Percentiles rank a stretch among this genome's conserved stretches.
Evolutionary conservation across 768 basidiomycete genomes (phyloP).

Genomic region (Dentipellis fragilis): DNA sequence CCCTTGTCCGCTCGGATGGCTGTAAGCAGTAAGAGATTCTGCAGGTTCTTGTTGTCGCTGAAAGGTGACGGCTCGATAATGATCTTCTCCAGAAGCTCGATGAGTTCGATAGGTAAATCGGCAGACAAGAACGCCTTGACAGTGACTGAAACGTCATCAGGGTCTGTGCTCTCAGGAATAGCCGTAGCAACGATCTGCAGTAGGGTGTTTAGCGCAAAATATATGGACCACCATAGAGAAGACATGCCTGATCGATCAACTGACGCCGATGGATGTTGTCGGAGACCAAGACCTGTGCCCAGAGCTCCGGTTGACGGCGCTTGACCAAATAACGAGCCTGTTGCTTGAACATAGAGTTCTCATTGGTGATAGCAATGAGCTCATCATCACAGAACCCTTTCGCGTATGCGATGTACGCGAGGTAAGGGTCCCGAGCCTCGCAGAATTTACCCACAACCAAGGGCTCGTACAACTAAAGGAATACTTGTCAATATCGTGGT

Average conservation of each 20-base stretch:
- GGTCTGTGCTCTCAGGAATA: slow-evolving; percentile 92
- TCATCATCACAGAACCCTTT: slow-evolving; percentile 99
- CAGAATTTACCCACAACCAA: slow-evolving; percentile 98
- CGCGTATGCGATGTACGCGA: slow-evolving; percentile 98
- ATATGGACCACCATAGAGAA: background rate
- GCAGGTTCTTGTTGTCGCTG: slow-evolving; percentile 93
- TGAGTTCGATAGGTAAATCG: slow-evolving; percentile 92
- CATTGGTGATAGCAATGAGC: slow-evolving; percentile 92
- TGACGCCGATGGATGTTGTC: slow-evolving; percentile 90
- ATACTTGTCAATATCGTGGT: slow-evolving; percentile 7
- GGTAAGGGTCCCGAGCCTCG: slow-evolving; percentile 94
- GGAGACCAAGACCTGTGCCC: slow-evolving; percentile 85
- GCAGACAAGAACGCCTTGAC: slow-evolving; percentile 98
- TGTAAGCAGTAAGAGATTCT: slow-evolving; percentile 90
- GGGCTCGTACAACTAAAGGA: slow-evolving; percentile 80
- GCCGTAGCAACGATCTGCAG: slow-evolving; percentile 85
- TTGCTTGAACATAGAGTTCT: slow-evolving; percentile 99
- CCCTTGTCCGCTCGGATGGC: slow-evolving; percentile 97
- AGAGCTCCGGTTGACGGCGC: slow-evolving; percentile 88
- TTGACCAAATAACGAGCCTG: slow-evolving; percentile 97
- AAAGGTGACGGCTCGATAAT: slow-evolving; percentile 95
- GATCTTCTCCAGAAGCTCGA: slow-evolving; percentile 97
- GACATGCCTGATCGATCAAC: slow-evolving; percentile 79
- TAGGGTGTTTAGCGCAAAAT: background rate
- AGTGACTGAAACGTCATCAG: slow-evolving; percentile 96